Base-by-base conservation (phyloP, 257 asterid genomes). In the Scutellaria baicalensis region DNA sequence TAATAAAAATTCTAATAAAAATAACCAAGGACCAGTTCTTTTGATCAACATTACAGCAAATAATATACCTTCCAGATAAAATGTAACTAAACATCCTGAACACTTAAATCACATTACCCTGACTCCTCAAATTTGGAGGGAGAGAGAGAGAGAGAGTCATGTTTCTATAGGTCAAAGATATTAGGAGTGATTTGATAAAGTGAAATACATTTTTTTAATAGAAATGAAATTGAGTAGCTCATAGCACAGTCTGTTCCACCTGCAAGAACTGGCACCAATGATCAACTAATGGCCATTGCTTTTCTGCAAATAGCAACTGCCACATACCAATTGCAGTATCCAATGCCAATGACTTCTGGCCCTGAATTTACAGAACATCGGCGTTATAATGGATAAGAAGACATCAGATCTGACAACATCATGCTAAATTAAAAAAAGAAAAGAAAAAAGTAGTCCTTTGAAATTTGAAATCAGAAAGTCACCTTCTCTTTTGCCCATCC, bases 401-500 rank as follows among this genome's bases (percentile, higher is more conserved):
- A 23, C 1, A 9, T 40, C 74, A 27, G 49, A 54, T 67, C 13
- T 59, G 69, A 57, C n/a, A n/a, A n/a, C n/a, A n/a, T 39, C 50
- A 70, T 67, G 62, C 50, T 54, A 27, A 51, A 63, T 36, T 39
- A 55, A n/a, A n/a, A n/a, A n/a, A n/a, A n/a, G n/a, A n/a, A n/a
- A n/a, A 57, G 13, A 31, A 71, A 43, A 36, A 40, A 55, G 21
- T 35, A 16, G 20, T 18, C 43, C 67, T 27, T 27, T 27, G 33
- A 27, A 18, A 66, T 12, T 20, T 31, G 43, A 70, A 23, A 4
- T 48, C 67, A 74, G 44, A 55, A 72, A 77, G 51, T 60, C 77
- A 94, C 99, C 97, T 94, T 91, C 81, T 94, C 99, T 75, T 91
- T 94, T 74, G 99, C 98, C 99, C 99, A 94, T 76, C 96, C 90